Percentiles rank a stretch among this genome's conserved stretches.
Conservation (phyloP, 768 basidiomycete genomes). For the Candolleomyces eurysporus region DNA sequence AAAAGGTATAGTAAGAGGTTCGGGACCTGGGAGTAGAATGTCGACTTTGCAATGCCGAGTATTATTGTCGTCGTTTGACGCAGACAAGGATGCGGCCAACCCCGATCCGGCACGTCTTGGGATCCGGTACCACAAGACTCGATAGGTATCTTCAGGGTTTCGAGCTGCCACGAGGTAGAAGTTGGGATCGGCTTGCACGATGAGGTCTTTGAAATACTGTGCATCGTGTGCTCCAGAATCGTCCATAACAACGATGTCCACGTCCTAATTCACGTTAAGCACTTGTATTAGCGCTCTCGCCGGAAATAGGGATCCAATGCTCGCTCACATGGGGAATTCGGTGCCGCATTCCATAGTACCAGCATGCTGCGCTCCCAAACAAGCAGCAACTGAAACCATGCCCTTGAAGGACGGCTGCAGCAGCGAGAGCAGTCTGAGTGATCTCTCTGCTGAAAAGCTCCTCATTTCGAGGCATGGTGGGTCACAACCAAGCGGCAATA, state of each 20-base stretch:
- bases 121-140: slow-evolving; percentile 11
- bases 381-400: slow-evolving; percentile 27
- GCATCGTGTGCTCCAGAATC: background rate
- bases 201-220: slow-evolving; percentile 9
- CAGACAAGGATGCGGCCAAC: too few relatives aligned
- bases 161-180: slow-evolving; percentile 13
- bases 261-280: slow-evolving; percentile 27
- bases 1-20: slow-evolving; percentile 3
- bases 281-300: too few relatives aligned
- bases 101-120: background rate
- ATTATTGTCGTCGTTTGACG: background rate
- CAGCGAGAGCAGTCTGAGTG: slow-evolving; percentile 21
- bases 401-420: slow-evolving; percentile 22
- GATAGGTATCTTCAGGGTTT: slow-evolving; percentile 5
- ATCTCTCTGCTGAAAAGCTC: background rate
- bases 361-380: slow-evolving; percentile 39
- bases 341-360: slow-evolving; percentile 32
- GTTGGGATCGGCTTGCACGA: slow-evolving; percentile 2
- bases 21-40: slow-evolving; percentile 10
- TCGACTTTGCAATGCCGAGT: slow-evolving; percentile 11
- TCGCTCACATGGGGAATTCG: slow-evolving; percentile 35
- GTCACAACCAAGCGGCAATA: too few relatives aligned
- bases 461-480: too few relatives aligned
- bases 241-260: slow-evolving; percentile 32
- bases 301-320: background rate